These are phyloP conservation scores for Solanum pinnatisectum DNA, from an alignment of 257 asterid species.

Conservation along the genomic window DNA sequence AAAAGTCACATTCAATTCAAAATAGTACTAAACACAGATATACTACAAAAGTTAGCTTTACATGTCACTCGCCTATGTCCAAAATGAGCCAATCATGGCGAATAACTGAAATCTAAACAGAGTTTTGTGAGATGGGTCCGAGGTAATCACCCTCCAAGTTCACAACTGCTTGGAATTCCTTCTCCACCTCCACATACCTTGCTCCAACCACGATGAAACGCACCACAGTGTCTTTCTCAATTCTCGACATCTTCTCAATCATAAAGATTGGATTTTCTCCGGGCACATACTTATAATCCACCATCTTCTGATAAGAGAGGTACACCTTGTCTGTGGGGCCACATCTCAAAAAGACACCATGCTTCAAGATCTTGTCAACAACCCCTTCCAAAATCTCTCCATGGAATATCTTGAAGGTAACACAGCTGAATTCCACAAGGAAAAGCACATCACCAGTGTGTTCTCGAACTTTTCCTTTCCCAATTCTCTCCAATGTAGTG, in stretches of 20 bases:
- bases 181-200: conserved; percentile 57
- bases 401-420: not conserved
- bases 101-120: conserved; percentile 4
- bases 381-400: conserved; percentile 58
- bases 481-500: not conserved
- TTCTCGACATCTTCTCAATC: conserved; percentile 25
- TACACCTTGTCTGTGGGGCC: conserved; percentile 63
- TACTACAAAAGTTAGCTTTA: not conserved
- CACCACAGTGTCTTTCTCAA: conserved; percentile 39
- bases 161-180: conserved; percentile 15
- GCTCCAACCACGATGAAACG: conserved; percentile 50
- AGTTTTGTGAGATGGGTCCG: too few relatives aligned
- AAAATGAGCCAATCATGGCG: not conserved
- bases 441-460: not conserved
- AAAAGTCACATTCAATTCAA: not conserved
- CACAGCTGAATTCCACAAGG: not conserved
- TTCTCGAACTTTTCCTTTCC: not conserved
- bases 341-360: conserved; percentile 53
- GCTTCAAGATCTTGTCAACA: conserved; percentile 53
- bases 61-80: not conserved
- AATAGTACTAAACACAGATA: not conserved
- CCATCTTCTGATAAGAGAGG: not conserved
- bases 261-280: conserved; percentile 19
- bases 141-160: too few relatives aligned
- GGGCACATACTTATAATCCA: not conserved